phyloP scores from a whole-genome alignment of 2,329 filamentous ascomycete genomes.

The Xylariaceae sp. region DNA sequence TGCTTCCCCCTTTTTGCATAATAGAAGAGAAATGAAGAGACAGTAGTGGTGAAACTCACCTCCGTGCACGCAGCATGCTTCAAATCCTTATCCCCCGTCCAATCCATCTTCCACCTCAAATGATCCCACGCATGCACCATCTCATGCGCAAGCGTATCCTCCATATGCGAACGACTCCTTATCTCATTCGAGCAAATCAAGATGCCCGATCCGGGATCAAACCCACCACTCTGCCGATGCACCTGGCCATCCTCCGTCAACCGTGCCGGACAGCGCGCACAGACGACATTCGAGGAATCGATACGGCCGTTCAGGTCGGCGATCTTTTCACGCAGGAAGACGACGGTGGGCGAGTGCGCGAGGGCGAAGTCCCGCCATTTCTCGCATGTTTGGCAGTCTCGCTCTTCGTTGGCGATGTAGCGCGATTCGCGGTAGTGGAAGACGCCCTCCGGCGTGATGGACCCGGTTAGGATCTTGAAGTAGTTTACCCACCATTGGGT shows the following conservation, averaged over 20 bases:
- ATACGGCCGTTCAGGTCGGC: constrained; percentile 71
- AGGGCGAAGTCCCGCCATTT: constrained; percentile 78
- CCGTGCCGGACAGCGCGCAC: constrained; percentile 65
- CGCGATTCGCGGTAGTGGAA: constrained; percentile 73
- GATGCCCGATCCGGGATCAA: constrained; percentile 81
- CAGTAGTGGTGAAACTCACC: constrained; percentile 43
- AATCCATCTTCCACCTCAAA: constrained; percentile 84
- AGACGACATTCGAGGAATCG: constrained; percentile 70
- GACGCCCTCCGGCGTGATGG: constrained; percentile 62
- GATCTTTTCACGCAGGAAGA: constrained; percentile 81
- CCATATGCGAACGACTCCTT: constrained; percentile 70
- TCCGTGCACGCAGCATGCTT: constrained; percentile 92
- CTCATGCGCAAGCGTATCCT: constrained; percentile 93
- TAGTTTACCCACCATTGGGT: constrained; percentile 71
- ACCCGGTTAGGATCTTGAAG: constrained; percentile 74
- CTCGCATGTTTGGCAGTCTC: constrained; percentile 78
- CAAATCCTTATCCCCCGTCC: constrained; percentile 63
- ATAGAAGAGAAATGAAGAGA: background rate
- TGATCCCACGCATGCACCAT: constrained; percentile 98
- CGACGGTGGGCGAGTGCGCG: constrained; percentile 75
- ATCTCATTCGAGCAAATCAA: constrained; percentile 90
- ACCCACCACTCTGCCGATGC: constrained; percentile 69
- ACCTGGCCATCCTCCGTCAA: constrained; percentile 54
- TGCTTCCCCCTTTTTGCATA: background rate
- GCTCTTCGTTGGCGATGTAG: constrained; percentile 68